Evolutionary conservation across 2,329 filamentous ascomycete genomes (phyloP).

Genomic region (Penicillium hesseltinei): DNA sequence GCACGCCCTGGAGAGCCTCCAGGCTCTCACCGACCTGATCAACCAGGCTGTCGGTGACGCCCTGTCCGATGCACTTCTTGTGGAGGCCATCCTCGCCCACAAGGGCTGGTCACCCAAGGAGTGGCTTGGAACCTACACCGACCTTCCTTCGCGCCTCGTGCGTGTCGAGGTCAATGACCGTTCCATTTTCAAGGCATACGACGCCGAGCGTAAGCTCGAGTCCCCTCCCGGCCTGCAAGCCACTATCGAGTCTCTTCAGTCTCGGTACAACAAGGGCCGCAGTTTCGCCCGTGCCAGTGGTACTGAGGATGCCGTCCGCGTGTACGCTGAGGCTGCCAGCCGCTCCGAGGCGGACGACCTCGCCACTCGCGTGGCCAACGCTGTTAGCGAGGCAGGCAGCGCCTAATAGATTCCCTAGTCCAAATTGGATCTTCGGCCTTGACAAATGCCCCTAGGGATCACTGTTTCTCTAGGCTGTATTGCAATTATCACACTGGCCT

Average conservation of each 20-base stretch:
- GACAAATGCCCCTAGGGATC: neutral
- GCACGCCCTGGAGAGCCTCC: conserved; percentile 79
- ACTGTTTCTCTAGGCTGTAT: neutral
- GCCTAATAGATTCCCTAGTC: conserved; percentile 15
- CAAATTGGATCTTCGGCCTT: neutral
- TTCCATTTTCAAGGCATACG: conserved; percentile 84
- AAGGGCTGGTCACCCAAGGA: conserved; percentile 87
- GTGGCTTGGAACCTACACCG: conserved; percentile 89
- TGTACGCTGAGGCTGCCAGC: conserved; percentile 92
- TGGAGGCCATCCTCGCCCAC: conserved; percentile 93
- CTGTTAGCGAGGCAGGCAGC: conserved; percentile 61
- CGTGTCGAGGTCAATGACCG: conserved; percentile 87
- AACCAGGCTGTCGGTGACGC: conserved; percentile 98
- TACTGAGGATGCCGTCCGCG: conserved; percentile 92
- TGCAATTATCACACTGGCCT: neutral
- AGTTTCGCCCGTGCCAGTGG: conserved; percentile 90
- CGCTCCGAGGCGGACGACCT: conserved; percentile 88
- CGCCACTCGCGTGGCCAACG: conserved; percentile 74
- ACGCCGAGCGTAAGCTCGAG: conserved; percentile 85
- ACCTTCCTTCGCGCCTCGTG: conserved; percentile 92
- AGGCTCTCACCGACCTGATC: conserved; percentile 83
- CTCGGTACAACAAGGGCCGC: conserved; percentile 85
- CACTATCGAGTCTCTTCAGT: conserved; percentile 82
- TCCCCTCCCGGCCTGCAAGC: conserved; percentile 76
- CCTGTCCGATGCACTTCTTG: conserved; percentile 90